Evolutionary conservation across 306 rosid species (phyloP).

Genomic region (Nissolia schottii): DNA sequence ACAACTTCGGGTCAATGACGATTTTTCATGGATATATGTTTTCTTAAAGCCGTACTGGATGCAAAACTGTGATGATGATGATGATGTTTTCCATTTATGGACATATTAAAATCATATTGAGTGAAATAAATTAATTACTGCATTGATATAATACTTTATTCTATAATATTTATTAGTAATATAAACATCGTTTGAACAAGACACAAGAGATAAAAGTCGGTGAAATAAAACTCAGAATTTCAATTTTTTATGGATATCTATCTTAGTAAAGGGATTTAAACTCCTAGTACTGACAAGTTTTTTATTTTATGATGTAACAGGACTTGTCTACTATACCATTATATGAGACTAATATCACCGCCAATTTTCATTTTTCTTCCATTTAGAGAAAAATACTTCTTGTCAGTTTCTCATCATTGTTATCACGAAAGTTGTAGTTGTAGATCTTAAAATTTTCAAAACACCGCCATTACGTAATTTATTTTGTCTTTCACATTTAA

Average conservation of each 20-base stretch:
- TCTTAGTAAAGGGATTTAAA: neutral
- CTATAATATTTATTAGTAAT: neutral
- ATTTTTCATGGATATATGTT: neutral
- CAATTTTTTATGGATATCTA: neutral
- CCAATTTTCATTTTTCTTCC: neutral
- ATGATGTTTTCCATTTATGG: neutral
- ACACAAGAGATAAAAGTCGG: neutral
- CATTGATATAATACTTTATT: neutral
- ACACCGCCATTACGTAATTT: neutral
- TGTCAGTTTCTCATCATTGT: neutral
- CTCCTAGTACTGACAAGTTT: neutral
- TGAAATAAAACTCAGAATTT: neutral
- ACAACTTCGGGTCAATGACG: neutral
- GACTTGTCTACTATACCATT: neutral
- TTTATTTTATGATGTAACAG: neutral
- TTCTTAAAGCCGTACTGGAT: neutral
- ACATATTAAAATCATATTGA: neutral
- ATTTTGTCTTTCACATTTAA: neutral
- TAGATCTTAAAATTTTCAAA: neutral
- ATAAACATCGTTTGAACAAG: neutral
- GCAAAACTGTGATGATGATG: neutral
- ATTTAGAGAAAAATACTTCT: neutral
- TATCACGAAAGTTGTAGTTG: neutral
- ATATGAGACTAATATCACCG: neutral
- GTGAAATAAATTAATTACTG: neutral